Evolutionary conservation across 1,284 basidiomycete genomes (phyloP).

Genomic region (Irpex lacteus): DNA sequence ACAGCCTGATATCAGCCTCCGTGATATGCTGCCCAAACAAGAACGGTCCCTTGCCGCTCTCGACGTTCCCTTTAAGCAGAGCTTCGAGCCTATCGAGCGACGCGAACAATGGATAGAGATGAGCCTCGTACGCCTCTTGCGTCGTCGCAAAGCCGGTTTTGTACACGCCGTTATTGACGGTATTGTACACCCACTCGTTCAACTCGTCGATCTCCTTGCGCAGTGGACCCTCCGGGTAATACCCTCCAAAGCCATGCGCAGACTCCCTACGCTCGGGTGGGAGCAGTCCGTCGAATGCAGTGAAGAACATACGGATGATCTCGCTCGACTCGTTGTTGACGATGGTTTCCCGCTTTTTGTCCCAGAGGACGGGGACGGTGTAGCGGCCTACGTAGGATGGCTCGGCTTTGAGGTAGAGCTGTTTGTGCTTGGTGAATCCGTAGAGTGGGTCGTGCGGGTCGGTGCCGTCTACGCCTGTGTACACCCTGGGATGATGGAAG

Average conservation of each 20-base stretch:
- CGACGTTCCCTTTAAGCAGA: constrained; percentile 68
- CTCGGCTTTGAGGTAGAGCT: constrained; percentile 79
- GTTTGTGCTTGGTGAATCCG: constrained; percentile 61
- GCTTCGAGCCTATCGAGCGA: constrained; percentile 82
- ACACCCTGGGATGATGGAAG: constrained; percentile 79
- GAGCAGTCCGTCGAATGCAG: constrained; percentile 74
- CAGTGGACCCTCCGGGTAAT: constrained; percentile 66
- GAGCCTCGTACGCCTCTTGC: constrained; percentile 79
- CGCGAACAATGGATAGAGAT: constrained; percentile 72
- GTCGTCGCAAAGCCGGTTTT: constrained; percentile 85
- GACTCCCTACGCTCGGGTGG: constrained; percentile 34
- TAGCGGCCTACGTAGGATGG: constrained; percentile 74
- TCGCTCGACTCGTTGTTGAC: constrained; percentile 96
- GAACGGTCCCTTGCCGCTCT: constrained; percentile 35
- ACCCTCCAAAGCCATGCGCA: background rate
- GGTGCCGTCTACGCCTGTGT: constrained; percentile 64
- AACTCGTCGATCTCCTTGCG: constrained; percentile 81
- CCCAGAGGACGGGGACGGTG: constrained; percentile 92
- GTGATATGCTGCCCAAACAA: constrained; percentile 81
- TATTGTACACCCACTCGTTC: constrained; percentile 86
- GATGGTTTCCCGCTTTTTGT: constrained; percentile 85
- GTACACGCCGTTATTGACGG: constrained; percentile 87
- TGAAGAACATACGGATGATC: constrained; percentile 92
- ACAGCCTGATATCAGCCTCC: constrained; percentile 91
- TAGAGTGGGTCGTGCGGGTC: constrained; percentile 75